phyloP scores from a whole-genome alignment of 2,329 filamentous ascomycete genomes.

The Phialemoniopsis sp. region DNA sequence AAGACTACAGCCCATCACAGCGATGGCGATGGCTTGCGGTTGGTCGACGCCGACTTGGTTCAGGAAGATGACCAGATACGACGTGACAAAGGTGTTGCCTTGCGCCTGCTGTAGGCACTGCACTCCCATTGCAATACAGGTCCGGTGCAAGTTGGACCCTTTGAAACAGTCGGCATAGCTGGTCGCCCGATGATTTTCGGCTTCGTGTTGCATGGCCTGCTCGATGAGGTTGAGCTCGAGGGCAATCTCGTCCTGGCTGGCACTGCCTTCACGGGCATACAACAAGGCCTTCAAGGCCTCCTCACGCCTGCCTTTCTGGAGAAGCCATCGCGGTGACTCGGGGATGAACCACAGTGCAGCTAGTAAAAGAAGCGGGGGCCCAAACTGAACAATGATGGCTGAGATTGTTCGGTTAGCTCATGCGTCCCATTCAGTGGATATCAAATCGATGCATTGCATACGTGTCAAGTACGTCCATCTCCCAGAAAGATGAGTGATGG shows the following conservation, averaged over 20 bases:
- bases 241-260: constrained; percentile 5
- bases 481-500: background rate
- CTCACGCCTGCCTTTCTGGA: background rate
- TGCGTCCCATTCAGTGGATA: too few relatives aligned
- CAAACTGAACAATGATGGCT: constrained; percentile 2
- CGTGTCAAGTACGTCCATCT: too few relatives aligned
- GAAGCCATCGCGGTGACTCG: too few relatives aligned
- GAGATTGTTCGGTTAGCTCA: too few relatives aligned
- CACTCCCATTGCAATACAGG: constrained; percentile 10
- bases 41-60: constrained; percentile 11
- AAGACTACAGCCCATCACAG: background rate
- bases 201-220: constrained; percentile 8
- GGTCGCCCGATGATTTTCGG: constrained; percentile 8
- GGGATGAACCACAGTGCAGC: background rate
- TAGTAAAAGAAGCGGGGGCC: background rate
- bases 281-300: background rate
- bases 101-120: constrained; percentile 11
- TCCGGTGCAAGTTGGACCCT: constrained; percentile 12
- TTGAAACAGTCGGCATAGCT: constrained; percentile 9
- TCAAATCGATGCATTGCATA: too few relatives aligned
- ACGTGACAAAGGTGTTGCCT: constrained; percentile 8
- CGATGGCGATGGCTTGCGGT: background rate
- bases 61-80: constrained; percentile 16
- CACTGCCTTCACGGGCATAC: constrained; percentile 3
- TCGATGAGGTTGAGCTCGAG: constrained; percentile 9